These are phyloP conservation scores for Austroboletus niveus DNA, from an alignment of 1,284 basidiomycete genomes.

Conservation along the genomic window DNA sequence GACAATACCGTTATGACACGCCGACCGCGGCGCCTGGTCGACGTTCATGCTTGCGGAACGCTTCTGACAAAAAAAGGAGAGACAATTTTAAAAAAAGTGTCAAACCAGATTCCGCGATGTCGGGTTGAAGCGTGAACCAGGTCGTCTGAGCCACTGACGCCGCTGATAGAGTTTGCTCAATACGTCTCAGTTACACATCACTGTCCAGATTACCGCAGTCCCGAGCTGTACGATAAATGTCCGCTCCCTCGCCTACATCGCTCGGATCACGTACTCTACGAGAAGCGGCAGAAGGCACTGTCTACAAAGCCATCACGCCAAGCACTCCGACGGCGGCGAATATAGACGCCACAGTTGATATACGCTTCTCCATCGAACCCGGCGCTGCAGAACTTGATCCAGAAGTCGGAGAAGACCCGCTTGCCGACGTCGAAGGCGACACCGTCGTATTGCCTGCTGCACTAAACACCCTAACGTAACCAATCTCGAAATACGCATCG, in stretches of 20 bases:
- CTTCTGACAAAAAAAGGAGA: constrained; percentile 8
- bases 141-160: not conserved
- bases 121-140: no score
- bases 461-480: constrained; percentile 57
- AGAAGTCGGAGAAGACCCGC: constrained; percentile 7
- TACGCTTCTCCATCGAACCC: constrained; percentile 10
- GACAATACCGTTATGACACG: constrained; percentile 17
- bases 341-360: constrained; percentile 7
- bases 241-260: not conserved
- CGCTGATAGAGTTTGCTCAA: not conserved
- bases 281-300: not conserved
- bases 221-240: not conserved
- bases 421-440: constrained; percentile 20
- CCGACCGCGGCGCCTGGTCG: not conserved
- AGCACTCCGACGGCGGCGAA: constrained; percentile 15
- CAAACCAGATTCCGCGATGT: no score
- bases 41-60: not conserved
- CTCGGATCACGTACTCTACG: not conserved
- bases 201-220: not conserved
- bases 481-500: constrained; percentile 76
- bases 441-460: constrained; percentile 22
- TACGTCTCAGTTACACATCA: not conserved
- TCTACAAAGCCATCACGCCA: constrained; percentile 16
- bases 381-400: constrained; percentile 1
- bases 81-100: no score